Base-by-base conservation (phyloP, 352 stramenopile species). In the Globisporangium nunn region DNA sequence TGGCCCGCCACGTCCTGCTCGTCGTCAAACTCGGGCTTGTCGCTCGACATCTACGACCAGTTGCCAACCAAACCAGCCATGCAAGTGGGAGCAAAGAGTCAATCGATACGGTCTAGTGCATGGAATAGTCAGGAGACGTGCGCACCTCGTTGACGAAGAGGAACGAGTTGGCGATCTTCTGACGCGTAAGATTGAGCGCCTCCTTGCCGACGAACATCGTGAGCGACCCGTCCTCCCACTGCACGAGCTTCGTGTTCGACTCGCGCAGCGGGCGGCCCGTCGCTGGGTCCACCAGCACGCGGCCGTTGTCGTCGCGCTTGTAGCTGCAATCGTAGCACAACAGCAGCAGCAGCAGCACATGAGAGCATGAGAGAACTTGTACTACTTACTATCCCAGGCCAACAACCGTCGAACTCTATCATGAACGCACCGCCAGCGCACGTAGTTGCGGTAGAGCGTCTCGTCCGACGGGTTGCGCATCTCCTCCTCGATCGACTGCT, bases 161-260 rank as follows among this genome's bases (percentile, higher is more conserved):
- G 53, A 94, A 94, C 64, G 82, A 91, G 65, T 93, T 94, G 8
- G 82, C 69, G n/a, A 94, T 72, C 62, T 90, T 90, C 62, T 94
- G 85, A 31, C 77, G 72, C n/a, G 85, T 88, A 55, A 94, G 58
- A 33, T 79, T 89, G 47, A 94, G 67, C 48, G 81, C 75, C 62
- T 94, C 85, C 44, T 81, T 90, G 43, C 85, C 85, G 33, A 94
- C 82, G 63, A 92, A 92, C 74, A 94, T 85, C 40, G 82, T 91
- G 47, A 89, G 75, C 65, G 81, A 87, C 45, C 85, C 85, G 62
- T 94, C 85, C 37, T 91, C 81, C 85, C 85, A 94, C 61, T 91
- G 81, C 58, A 94, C 85, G 30, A 94, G 62, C 67, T 89, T 91
- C 33, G 82, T 66, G 66, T 94, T 94, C 5, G 74, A 80, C 63